Conservation (phyloP, 371 early-diverging fungal species). For the Rhizopus delemar region DNA sequence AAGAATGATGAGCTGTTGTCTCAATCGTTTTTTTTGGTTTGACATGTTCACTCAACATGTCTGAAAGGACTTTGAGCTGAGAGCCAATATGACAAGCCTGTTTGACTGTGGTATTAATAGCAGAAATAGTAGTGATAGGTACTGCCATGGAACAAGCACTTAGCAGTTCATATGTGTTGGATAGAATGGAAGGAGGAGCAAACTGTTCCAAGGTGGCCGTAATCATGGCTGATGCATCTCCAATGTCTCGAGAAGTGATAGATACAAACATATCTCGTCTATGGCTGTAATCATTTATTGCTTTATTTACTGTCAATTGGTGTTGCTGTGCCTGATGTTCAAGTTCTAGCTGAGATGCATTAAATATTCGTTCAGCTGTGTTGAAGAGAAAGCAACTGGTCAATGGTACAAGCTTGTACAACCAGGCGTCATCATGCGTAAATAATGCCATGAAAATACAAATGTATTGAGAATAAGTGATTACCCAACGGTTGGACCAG, state of each 20-base stretch:
- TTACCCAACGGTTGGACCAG: not conserved
- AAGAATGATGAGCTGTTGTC: slow-evolving; percentile 29
- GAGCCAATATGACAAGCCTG: slow-evolving; percentile 45
- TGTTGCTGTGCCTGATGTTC: not conserved
- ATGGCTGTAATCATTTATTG: slow-evolving; percentile 27
- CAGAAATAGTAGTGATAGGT: slow-evolving; percentile 52
- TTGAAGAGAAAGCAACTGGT: not conserved
- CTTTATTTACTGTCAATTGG: slow-evolving; percentile 24
- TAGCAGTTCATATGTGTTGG: slow-evolving; percentile 48
- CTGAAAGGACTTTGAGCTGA: slow-evolving; percentile 26
- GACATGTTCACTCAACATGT: slow-evolving; percentile 15
- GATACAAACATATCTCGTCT: slow-evolving; percentile 27
- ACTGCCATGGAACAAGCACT: slow-evolving; percentile 58
- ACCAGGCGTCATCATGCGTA: slow-evolving; percentile 8
- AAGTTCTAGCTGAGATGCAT: not conserved
- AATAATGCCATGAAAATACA: not conserved
- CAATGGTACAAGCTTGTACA: slow-evolving; percentile 5
- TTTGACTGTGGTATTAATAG: slow-evolving; percentile 46
- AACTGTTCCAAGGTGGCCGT: slow-evolving; percentile 58
- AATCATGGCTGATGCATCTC: slow-evolving; percentile 54
- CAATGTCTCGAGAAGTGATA: slow-evolving; percentile 53
- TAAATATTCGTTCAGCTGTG: slow-evolving; percentile 2
- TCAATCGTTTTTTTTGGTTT: slow-evolving; percentile 10
- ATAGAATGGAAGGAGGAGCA: slow-evolving; percentile 41
- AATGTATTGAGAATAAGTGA: not conserved